phyloP scores from a whole-genome alignment of 805 yeast genomes.

The Saccharomycodes ludwigii region DNA sequence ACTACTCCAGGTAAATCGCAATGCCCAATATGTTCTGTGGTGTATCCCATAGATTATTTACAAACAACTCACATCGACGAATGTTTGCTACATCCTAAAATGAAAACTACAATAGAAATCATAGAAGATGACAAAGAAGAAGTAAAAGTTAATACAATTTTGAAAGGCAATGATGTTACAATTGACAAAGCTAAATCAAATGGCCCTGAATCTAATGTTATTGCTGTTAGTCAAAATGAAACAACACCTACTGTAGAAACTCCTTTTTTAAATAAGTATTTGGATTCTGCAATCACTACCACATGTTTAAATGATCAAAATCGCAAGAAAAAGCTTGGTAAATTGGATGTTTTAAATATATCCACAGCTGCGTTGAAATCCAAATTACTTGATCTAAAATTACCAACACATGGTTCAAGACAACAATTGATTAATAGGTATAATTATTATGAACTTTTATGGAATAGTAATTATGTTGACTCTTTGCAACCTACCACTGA shows the following conservation, averaged over 20 bases:
- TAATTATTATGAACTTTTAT: constrained; percentile 61
- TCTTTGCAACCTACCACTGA: constrained; percentile 51
- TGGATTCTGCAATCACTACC: constrained; percentile 11
- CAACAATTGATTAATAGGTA: constrained; percentile 55
- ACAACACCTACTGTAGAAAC: neutral
- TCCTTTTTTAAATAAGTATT: constrained; percentile 2
- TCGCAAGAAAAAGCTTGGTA: constrained; percentile 40
- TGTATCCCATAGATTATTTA: constrained; percentile 41
- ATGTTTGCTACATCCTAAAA: constrained; percentile 43
- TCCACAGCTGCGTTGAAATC: constrained; percentile 48
- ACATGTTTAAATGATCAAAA: constrained; percentile 18
- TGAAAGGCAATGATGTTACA: neutral
- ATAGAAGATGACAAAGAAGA: neutral
- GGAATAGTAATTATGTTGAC: constrained; percentile 69
- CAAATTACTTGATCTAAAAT: constrained; percentile 38
- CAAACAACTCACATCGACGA: constrained; percentile 51
- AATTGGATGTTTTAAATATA: constrained; percentile 50
- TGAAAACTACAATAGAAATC: neutral
- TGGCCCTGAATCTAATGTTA: constrained; percentile 3
- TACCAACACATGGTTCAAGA: constrained; percentile 54
- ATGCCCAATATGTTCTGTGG: constrained; percentile 57
- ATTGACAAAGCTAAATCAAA: neutral
- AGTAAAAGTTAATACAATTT: neutral
- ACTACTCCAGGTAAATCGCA: constrained; percentile 7
- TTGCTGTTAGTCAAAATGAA: no score